Percentiles rank a stretch among this genome's conserved stretches.
Evolutionary conservation across 257 asterid genomes (phyloP).

Genomic region (Penstemon barbatus): DNA sequence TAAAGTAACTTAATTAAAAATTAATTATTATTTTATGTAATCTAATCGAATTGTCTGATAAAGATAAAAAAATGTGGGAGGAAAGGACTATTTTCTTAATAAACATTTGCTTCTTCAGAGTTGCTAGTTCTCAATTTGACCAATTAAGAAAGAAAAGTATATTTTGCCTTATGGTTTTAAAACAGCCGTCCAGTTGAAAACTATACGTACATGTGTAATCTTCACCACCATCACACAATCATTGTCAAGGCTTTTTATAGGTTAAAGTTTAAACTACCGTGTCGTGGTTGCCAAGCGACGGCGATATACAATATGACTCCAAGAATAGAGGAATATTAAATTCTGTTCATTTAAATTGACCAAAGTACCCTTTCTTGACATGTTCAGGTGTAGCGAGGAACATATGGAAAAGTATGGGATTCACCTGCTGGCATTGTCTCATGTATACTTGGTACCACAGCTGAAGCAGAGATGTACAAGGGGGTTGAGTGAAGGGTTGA

Average conservation of each 20-base stretch:
- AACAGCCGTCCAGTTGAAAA: slow-evolving; percentile 24
- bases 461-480: slow-evolving; percentile 75
- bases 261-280: background rate
- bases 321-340: slow-evolving; percentile 21
- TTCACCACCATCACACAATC: slow-evolving; percentile 3
- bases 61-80: too few relatives aligned
- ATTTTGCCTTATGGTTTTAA: background rate
- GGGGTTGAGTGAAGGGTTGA: slow-evolving; percentile 51
- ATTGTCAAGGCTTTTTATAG: background rate
- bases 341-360: slow-evolving; percentile 21
- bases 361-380: slow-evolving; percentile 13
- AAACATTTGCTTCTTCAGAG: background rate
- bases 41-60: too few relatives aligned
- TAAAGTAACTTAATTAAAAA: too few relatives aligned
- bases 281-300: background rate
- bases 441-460: slow-evolving; percentile 72
- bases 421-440: slow-evolving; percentile 79
- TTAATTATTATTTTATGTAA: too few relatives aligned
- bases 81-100: background rate
- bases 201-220: slow-evolving; percentile 26
- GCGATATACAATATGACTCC: background rate
- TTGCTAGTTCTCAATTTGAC: slow-evolving; percentile 13
- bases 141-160: slow-evolving; percentile 16
- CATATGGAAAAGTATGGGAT: slow-evolving; percentile 77
- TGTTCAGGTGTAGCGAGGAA: slow-evolving; percentile 69